Evolutionary conservation across 805 yeast genomes (phyloP), one percentile per base, ranked within the genome.

Genomic region (Sugiyamaella marilandica): DNA sequence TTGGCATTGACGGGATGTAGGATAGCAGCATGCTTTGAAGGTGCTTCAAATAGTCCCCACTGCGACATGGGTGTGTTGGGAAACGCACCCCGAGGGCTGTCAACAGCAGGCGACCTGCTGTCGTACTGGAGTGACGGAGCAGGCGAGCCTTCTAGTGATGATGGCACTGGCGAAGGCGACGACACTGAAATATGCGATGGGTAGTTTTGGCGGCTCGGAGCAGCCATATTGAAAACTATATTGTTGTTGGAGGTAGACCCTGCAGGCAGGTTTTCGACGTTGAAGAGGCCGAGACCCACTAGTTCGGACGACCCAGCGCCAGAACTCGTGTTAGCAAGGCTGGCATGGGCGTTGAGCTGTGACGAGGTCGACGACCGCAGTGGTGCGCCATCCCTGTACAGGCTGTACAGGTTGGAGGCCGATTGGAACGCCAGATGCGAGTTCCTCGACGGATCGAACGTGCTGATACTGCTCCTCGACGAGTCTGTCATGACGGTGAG

Each of bases 1-100:
- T 49, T 41, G 32, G 46, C 19, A 50, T 57, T 55, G 29, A 58
- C 47, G 19, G 62, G 62, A 52, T 58, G 62, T 2, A 55, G 36
- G 32, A 39, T 10, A 5, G 21, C 24, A 5, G 19, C 9, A 5
- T 13, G 2, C 43, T 19, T 19, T 5, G 43, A 39, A 13, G 37
- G 37, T 5, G 16, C 19, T 39, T 39, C 21, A 16, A 39, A 39
- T 10, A 39, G 13, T 2, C 43, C 43, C 43, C 43, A 39, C 21
- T 39, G 21, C 4, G 43, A n/a, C 21, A 39, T 14, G 13, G 43
- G 43, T 3, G 43, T 39, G 13, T 39, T 39, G 13, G 43, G 43
- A 19, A 39, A 39, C 24, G 13, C 24, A 10, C 21, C 10, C 24
- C 32, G 32, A 26, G 36, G 36, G 33, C 37, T 14, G 24, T 39